phyloP scores from a whole-genome alignment of 306 rosid genomes.

The Morella rubra region DNA sequence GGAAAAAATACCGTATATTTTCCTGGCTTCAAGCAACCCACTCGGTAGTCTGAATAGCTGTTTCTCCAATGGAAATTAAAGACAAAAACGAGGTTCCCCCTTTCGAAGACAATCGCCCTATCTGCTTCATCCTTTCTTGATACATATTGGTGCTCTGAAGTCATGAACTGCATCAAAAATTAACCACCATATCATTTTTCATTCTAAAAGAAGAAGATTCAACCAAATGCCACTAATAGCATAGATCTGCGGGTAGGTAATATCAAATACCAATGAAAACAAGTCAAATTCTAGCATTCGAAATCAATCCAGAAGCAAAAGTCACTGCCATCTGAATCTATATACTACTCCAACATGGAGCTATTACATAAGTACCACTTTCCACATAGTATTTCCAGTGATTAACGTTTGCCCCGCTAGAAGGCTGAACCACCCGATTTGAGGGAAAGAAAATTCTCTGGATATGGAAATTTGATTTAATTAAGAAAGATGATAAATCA shows the following conservation, averaged over 20 bases:
- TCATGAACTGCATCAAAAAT: constrained; percentile 81
- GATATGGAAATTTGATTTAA: constrained; percentile 6
- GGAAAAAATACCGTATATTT: constrained; percentile 70
- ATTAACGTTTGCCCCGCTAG: constrained; percentile 3
- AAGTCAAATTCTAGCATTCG: background rate
- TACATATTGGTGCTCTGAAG: constrained; percentile 78
- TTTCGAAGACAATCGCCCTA: constrained; percentile 71
- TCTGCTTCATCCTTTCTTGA: constrained; percentile 82
- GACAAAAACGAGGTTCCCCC: constrained; percentile 79
- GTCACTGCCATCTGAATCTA: background rate
- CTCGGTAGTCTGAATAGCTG: constrained; percentile 78
- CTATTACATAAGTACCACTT: background rate
- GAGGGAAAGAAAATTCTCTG: constrained; percentile 9
- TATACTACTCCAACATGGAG: background rate
- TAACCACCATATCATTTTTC: constrained; percentile 25
- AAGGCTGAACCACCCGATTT: constrained; percentile 18
- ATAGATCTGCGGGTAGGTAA: background rate
- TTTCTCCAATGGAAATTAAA: constrained; percentile 93
- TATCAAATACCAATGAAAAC: constrained; percentile 5
- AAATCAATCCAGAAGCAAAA: background rate
- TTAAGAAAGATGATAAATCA: background rate
- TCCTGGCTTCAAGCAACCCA: constrained; percentile 87
- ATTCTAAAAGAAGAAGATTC: background rate
- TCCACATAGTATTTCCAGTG: constrained; percentile 4
- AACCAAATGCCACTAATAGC: constrained; percentile 5